Evolutionary conservation across 1,139 yeast genomes (phyloP), one percentile per base, ranked within the genome.

Genomic region (Tardiomyces depauwii): DNA sequence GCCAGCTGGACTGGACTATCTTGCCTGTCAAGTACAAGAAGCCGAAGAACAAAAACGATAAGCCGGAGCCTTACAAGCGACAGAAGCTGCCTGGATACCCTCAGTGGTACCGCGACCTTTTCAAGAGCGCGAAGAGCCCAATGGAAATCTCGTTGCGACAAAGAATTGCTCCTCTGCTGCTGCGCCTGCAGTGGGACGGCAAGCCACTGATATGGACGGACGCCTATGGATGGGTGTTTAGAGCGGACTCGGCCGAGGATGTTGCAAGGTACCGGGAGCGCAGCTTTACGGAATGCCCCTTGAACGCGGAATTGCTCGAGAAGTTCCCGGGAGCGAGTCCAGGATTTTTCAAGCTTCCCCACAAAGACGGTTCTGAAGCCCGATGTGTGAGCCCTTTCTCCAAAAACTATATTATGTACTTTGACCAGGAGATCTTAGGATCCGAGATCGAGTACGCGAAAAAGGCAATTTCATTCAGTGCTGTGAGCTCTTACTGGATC

Each of bases 21-120:
- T 73, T 72, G 42, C 82, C 84, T 1, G 64, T 74, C 0, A 74
- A 78, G 48, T 56, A 78, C 45, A 84, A 81, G 16, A 88, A 86
- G 60, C 74, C 77, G 39, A 95, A 94, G 3, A 70, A 69, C n/a
- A 86, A 86, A 0, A 74, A 69, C n/a, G 62, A 62, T 7, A 62
- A 58, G 4, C 57, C 61, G 5, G 50, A 65, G 14, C 60, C 56
- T 2, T 62, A 61, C 23, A 86, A 88, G 45, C 78, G 77, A 30
- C 95, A 87, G 61, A 88, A 77, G 57, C 60, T 87, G 45, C 93
- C 95, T 0, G 97, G 96, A 0, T 87, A 74, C 59, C 99, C 99
- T 0, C 82, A 83, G 54, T 93, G 99, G 99, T 93, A 86, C 62
- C 76, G 85, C 50, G 82, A 80, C 2, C 67, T 91, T 23, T 80